Conservation (phyloP, 31 red algal genomes). For the Asparagopsis taxiformis region DNA sequence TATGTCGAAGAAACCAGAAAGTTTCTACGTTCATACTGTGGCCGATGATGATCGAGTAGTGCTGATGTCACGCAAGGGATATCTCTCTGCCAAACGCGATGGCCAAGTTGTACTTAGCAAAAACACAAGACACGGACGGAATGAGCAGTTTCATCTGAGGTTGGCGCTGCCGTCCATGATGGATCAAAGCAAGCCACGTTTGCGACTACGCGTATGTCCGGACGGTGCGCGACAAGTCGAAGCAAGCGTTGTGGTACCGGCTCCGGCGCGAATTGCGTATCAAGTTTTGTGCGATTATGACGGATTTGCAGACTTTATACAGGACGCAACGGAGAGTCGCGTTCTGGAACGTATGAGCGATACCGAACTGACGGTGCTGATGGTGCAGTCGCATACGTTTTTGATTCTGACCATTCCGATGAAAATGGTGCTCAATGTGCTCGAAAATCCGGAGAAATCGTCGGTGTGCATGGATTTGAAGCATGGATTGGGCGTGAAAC, state of each 20-base stretch:
- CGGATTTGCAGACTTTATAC: constrained; percentile 43
- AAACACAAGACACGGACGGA: constrained; percentile 18
- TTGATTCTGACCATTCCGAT: constrained; percentile 59
- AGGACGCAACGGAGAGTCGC: constrained; percentile 42
- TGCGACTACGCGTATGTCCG: constrained; percentile 21
- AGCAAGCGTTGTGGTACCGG: constrained; percentile 36
- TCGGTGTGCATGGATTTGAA: constrained; percentile 52
- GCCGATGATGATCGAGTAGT: constrained; percentile 37
- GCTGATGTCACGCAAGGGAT: constrained; percentile 45
- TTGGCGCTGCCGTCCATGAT: constrained; percentile 53
- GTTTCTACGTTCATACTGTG: constrained; percentile 7
- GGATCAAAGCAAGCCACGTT: constrained; percentile 29
- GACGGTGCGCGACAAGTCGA: constrained; percentile 41
- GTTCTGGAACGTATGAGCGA: constrained; percentile 28
- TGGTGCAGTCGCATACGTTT: constrained; percentile 67
- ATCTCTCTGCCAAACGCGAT: constrained; percentile 27
- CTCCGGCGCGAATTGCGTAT: constrained; percentile 19
- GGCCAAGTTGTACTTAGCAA: constrained; percentile 23
- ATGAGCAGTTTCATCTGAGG: constrained; percentile 46
- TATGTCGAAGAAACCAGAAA: too few relatives aligned
- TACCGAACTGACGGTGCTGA: constrained; percentile 46
- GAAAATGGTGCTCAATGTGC: constrained; percentile 46
- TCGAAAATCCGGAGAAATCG: constrained; percentile 28
- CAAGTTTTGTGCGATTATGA: constrained; percentile 61
- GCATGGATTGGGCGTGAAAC: constrained; percentile 43